Conservation (phyloP, 2,329 filamentous ascomycete genomes). For the Zymoseptoria pseudotritici region DNA sequence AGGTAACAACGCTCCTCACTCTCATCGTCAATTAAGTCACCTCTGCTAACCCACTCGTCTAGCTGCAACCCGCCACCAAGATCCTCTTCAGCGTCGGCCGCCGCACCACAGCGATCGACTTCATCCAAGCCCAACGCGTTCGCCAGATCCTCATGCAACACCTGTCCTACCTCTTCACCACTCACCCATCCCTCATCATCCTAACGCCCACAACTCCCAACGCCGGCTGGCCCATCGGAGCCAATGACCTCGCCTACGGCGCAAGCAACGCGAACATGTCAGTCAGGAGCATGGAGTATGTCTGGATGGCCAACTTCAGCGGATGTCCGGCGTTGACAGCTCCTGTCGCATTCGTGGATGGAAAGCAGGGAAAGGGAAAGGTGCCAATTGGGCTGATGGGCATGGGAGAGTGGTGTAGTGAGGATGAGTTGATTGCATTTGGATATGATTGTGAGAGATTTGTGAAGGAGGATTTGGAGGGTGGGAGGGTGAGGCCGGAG, state of each 20-base stretch:
- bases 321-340: constrained; percentile 69
- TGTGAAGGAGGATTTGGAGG: constrained; percentile 33
- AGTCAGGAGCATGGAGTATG: constrained; percentile 57
- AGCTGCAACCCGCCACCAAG: constrained; percentile 48
- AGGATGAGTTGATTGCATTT: constrained; percentile 46
- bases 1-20: constrained; percentile 44
- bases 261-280: constrained; percentile 65
- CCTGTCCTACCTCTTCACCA: constrained; percentile 61
- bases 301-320: constrained; percentile 75
- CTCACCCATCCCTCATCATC: constrained; percentile 68
- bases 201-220: constrained; percentile 71
- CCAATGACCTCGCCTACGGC: constrained; percentile 52
- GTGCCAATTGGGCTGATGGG: constrained; percentile 49
- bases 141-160: constrained; percentile 73
- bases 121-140: constrained; percentile 64
- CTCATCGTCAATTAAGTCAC: not conserved
- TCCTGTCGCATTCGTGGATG: constrained; percentile 65
- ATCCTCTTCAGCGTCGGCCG: constrained; percentile 59
- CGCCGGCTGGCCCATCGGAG: constrained; percentile 60
- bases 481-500: constrained; percentile 30
- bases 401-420: constrained; percentile 49
- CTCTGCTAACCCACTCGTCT: not conserved
- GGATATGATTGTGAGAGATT: constrained; percentile 46
- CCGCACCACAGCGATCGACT: constrained; percentile 61
- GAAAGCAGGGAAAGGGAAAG: constrained; percentile 44